Evolutionary conservation across 177 flowering plant species (phyloP), one percentile per base, ranked within the genome.

Genomic region (Vitis hybrid): DNA sequence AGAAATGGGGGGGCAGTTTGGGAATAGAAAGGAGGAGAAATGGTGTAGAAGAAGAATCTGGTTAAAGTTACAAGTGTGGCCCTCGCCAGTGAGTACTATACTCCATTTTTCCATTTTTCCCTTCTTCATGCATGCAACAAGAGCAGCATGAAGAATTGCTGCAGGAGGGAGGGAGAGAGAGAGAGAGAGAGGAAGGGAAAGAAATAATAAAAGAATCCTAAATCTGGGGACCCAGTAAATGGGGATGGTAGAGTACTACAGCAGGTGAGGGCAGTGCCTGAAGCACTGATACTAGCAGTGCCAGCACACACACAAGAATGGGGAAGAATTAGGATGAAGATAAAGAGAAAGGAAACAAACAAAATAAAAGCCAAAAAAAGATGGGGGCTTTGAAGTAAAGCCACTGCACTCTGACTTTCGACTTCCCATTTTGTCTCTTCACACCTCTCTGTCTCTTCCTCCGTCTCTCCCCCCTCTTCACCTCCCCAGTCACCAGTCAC

Each of bases 391-490:
- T 62, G 60, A 71, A 66, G 74, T 52, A 73, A 70, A 67, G 64
- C 56, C 46, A 59, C 32, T 48, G 52, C 16, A 48, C 60, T 64
- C 74, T 76, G 79, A 71, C 72, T 76, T 74, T 71, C 62, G 74
- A 76, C 68, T 76, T 80, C 63, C 75, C 71, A 64, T 61, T 80
- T 76, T 80, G 77, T 80, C 82, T 76, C 75, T 72, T 72, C 64
- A 62, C 9, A 35, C 46, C 1, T 35, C 65, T 58, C 11, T 72
- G 14, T 51, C 40, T 62, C 56, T 52, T 49, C 46, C 46, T 35
- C 8, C 46, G 46, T 35, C 46, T 35, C 46, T 35, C 46, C 46
- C 46, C 8, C 46, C 46, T 35, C 46, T 35, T 35, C 46, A 35
- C 46, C 46, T 35, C 46, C 46, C 8, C 46, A 5, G 8, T 35